Percentiles rank a stretch among this genome's conserved stretches.
These are phyloP conservation scores for Phytophthora ohioensis DNA, from an alignment of 352 stramenopile species.

Conservation along the genomic window DNA sequence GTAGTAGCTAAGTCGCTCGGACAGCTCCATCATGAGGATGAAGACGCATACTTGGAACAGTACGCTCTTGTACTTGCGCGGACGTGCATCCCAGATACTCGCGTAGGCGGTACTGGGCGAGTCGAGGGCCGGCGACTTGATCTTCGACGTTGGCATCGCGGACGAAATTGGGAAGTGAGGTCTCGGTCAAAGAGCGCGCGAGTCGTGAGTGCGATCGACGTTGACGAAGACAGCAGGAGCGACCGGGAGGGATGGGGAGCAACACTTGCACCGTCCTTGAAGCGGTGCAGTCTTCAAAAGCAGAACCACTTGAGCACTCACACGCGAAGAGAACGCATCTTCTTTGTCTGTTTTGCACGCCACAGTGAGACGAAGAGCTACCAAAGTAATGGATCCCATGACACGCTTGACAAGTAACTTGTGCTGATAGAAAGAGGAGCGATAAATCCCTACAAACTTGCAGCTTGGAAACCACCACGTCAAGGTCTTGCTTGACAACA, in stretches of 20 bases:
- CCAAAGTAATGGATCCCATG: not conserved
- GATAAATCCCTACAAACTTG: not conserved
- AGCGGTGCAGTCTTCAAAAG: slow-evolving; percentile 20
- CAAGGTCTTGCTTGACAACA: slow-evolving; percentile 1
- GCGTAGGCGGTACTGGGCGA: slow-evolving; percentile 26
- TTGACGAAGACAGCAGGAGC: slow-evolving; percentile 9
- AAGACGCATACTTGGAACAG: slow-evolving; percentile 63
- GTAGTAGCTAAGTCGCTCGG: slow-evolving; percentile 67
- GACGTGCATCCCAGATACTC: slow-evolving; percentile 55
- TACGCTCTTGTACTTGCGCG: slow-evolving; percentile 70
- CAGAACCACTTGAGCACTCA: not conserved
- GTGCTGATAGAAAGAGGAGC: not conserved
- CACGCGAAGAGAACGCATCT: slow-evolving; percentile 17
- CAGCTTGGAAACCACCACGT: not conserved
- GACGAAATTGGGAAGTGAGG: slow-evolving; percentile 37
- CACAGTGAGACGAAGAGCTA: slow-evolving; percentile 27
- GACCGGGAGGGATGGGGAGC: slow-evolving; percentile 11
- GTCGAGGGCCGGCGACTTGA: slow-evolving; percentile 44
- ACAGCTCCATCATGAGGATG: slow-evolving; percentile 39
- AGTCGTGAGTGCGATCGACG: not conserved
- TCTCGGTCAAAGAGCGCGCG: not conserved
- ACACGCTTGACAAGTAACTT: slow-evolving; percentile 12
- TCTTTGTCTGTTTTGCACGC: slow-evolving; percentile 28
- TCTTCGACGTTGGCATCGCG: slow-evolving; percentile 38
- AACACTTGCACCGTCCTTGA: slow-evolving; percentile 22